Conservation (phyloP, 768 basidiomycete genomes). For the Leucocoprinus leucothites region DNA sequence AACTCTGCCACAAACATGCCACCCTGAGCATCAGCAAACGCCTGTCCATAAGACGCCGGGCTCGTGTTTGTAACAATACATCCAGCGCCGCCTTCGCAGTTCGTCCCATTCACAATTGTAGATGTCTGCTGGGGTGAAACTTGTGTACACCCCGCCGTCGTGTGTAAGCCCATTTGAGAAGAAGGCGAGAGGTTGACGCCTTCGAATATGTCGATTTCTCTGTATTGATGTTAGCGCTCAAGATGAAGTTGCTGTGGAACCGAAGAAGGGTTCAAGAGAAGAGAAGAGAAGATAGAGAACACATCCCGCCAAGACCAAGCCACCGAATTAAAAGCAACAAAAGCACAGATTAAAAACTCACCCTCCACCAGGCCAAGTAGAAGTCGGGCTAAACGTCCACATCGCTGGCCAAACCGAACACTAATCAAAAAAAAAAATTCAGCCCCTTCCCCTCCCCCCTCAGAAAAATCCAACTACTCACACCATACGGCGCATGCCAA, state of each 20-base stretch:
- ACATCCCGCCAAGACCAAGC: background rate
- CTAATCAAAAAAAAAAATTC: constrained; percentile 25
- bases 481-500: constrained; percentile 49
- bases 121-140: constrained; percentile 47
- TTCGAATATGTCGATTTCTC: constrained; percentile 81
- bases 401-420: constrained; percentile 74
- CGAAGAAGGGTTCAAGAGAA: too few species aligned
- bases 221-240: constrained; percentile 11
- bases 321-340: background rate
- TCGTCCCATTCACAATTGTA: constrained; percentile 49
- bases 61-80: constrained; percentile 60
- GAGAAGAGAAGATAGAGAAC: background rate
- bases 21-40: constrained; percentile 63
- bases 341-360: constrained; percentile 26
- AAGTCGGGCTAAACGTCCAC: constrained; percentile 46
- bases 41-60: constrained; percentile 57
- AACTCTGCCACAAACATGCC: constrained; percentile 78
- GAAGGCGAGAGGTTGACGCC: constrained; percentile 65
- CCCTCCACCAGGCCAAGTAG: constrained; percentile 59
- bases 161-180: constrained; percentile 75
- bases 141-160: constrained; percentile 55
- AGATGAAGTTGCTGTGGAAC: too few species aligned
- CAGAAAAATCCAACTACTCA: background rate
- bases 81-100: constrained; percentile 56
- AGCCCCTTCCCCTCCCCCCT: background rate